phyloP scores from a whole-genome alignment of 2,329 filamentous ascomycete species.

The Leptographium flavum region DNA sequence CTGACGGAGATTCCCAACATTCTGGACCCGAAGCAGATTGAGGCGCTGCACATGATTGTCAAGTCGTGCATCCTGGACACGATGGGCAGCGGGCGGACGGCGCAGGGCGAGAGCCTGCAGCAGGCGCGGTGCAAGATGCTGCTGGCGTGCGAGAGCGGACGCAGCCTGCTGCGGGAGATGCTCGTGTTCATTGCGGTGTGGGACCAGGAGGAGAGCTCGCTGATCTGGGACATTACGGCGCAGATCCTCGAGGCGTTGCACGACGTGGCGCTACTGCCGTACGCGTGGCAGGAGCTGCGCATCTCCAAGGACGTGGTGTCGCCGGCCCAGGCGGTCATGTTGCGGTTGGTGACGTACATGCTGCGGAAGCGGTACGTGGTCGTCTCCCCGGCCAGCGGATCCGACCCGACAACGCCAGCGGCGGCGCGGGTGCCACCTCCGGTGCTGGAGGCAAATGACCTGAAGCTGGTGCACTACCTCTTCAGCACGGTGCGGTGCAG shows the following conservation, averaged over 20 bases:
- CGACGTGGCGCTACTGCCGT: constrained; percentile 76
- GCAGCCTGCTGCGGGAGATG: constrained; percentile 78
- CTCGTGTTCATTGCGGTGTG: constrained; percentile 94
- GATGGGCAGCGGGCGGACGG: constrained; percentile 53
- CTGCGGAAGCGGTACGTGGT: constrained; percentile 41
- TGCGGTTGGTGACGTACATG: constrained; percentile 82
- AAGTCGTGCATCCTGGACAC: constrained; percentile 86
- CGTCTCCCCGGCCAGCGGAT: constrained; percentile 19
- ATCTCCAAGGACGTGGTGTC: constrained; percentile 95
- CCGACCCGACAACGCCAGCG: background rate
- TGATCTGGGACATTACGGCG: constrained; percentile 92
- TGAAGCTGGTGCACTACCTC: constrained; percentile 68
- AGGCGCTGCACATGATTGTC: constrained; percentile 92
- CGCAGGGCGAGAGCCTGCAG: constrained; percentile 68
- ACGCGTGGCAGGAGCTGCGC: constrained; percentile 79
- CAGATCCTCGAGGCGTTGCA: constrained; percentile 92
- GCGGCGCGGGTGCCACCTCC: background rate
- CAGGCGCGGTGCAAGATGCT: constrained; percentile 82
- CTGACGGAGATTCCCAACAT: constrained; percentile 92
- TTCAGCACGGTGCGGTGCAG: constrained; percentile 85
- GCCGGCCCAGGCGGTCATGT: constrained; percentile 81
- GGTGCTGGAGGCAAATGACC: constrained; percentile 26
- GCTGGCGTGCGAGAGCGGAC: constrained; percentile 76
- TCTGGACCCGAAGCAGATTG: constrained; percentile 85
- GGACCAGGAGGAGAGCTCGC: constrained; percentile 84